Percentiles rank a stretch among this genome's conserved stretches.
Conservation (phyloP, 352 stramenopile species). For the Phytophthora uliginosa region DNA sequence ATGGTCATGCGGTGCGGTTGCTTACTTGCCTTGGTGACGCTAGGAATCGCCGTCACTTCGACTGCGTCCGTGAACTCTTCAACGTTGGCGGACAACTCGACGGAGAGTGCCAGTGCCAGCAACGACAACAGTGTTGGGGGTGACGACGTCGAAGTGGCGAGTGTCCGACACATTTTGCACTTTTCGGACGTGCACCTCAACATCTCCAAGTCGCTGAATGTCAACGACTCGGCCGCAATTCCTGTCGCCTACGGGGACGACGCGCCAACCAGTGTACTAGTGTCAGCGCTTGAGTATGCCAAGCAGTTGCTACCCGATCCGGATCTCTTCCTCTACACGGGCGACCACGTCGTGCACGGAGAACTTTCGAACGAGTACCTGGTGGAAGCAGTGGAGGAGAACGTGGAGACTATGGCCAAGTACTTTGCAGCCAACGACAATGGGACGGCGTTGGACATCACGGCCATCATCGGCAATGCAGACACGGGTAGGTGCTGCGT, state of each 20-base stretch:
- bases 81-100: conserved; percentile 7
- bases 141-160: not conserved
- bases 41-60: conserved; percentile 19
- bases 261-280: conserved; percentile 58
- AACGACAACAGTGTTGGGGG: not conserved
- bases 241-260: conserved; percentile 56
- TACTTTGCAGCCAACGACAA: conserved; percentile 52
- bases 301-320: conserved; percentile 63
- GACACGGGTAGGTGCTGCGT: conserved; percentile 56
- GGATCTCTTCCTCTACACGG: conserved; percentile 82
- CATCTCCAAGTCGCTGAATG: conserved; percentile 57
- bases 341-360: conserved; percentile 75
- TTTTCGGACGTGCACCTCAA: conserved; percentile 88
- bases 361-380: conserved; percentile 65
- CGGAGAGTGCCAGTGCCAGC: not conserved
- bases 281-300: conserved; percentile 73
- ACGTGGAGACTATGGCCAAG: conserved; percentile 67
- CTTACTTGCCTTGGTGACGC: conserved; percentile 8
- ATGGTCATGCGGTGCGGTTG: conserved; percentile 14
- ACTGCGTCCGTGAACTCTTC: conserved; percentile 7
- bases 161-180: conserved; percentile 69
- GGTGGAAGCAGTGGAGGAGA: conserved; percentile 56
- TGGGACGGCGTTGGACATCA: conserved; percentile 52
- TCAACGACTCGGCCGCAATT: conserved; percentile 47
- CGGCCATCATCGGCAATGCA: conserved; percentile 78